Evolutionary conservation across 1,139 yeast genomes (phyloP), one percentile per base, ranked within the genome.

Genomic region (Lodderomyces orthopsilosis): DNA sequence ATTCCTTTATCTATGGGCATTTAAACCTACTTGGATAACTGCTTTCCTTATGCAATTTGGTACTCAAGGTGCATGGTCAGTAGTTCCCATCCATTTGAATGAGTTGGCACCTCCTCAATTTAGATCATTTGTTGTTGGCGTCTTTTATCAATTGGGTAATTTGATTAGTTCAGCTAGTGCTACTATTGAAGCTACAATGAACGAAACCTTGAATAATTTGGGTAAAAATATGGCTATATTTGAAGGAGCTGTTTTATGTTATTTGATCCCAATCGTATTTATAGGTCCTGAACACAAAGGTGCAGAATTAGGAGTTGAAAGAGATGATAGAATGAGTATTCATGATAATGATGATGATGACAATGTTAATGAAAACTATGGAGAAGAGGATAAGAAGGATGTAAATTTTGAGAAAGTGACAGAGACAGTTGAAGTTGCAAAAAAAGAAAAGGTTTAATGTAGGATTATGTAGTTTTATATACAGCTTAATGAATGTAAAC

Each of bases 11-110:
- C 89, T 89, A 38, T 82, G 93, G 91, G 91, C 87, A 0, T 85
- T 80, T 55, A 55, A 51, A 14, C 71, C 71, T 47, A 53, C 62
- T 28, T 87, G 81, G 28, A 77, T 85, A 51, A 83, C 85, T 56
- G 94, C 93, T 6, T 87, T 86, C 64, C 85, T 84, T 68, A 65
- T 87, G 54, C 95, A 88, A 63, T 80, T 83, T 56, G 81, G 81
- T 52, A 93, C 87, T 40, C 95, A 86, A 64, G 95, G 95, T 51
- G 85, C 89, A 14, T 88, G 95, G 90, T 94, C 95, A 53, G 86
- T 85, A 38, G 75, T 85, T 51, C 95, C 95, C 43, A 78, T 85
- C 50, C 89, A 85, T 61, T 69, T 86, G 41, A 74, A 87, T 2
- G 95, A 86, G 63, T 72, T 87, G 50, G 77, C 93, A n/a, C 81